A percentile compares a stretch with the other conserved stretches of the same genome.
These are phyloP conservation scores for Saitozyma sp. DNA, from an alignment of 768 basidiomycete species.

Conservation along the genomic window DNA sequence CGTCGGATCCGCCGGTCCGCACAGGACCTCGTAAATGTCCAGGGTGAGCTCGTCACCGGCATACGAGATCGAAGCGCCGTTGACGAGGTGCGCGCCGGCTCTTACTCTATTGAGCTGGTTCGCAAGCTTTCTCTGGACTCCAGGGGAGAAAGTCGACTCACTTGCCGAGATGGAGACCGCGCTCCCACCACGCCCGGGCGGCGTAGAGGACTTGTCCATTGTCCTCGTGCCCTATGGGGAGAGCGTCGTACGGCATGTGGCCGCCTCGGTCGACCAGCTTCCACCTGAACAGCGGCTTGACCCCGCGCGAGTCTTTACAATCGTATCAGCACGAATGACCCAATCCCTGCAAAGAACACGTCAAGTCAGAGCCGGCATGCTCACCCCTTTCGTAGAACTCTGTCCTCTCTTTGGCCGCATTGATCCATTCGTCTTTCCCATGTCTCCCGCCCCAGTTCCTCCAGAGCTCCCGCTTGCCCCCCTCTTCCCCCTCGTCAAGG, in stretches of 20 bases:
- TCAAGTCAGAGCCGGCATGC: constrained; percentile 5
- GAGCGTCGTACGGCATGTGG: constrained; percentile 35
- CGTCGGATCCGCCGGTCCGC: constrained; percentile 37
- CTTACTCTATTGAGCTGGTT: constrained; percentile 6
- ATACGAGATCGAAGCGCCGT: constrained; percentile 44
- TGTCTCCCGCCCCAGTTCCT: constrained; percentile 30
- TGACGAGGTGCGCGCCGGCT: constrained; percentile 30
- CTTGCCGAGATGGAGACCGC: constrained; percentile 49
- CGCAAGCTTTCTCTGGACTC: background rate
- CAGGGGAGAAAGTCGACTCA: constrained; percentile 14
- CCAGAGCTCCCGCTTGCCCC: constrained; percentile 30
- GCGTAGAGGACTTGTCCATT: constrained; percentile 38
- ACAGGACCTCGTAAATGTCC: constrained; percentile 47
- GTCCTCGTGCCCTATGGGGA: constrained; percentile 44
- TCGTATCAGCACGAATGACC: background rate
- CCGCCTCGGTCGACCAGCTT: constrained; percentile 43
- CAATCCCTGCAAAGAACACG: background rate
- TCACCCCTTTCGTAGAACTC: constrained; percentile 32
- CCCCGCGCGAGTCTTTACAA: constrained; percentile 30
- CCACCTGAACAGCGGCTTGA: constrained; percentile 45
- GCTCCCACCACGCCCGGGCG: constrained; percentile 44
- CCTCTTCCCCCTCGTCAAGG: constrained; percentile 23
- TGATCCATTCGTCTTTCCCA: constrained; percentile 32
- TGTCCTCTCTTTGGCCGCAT: constrained; percentile 30
- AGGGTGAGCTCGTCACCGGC: constrained; percentile 40